Evolutionary conservation across 306 rosid species (phyloP), one percentile per base, ranked within the genome.

Genomic region (Castanea crenata): DNA sequence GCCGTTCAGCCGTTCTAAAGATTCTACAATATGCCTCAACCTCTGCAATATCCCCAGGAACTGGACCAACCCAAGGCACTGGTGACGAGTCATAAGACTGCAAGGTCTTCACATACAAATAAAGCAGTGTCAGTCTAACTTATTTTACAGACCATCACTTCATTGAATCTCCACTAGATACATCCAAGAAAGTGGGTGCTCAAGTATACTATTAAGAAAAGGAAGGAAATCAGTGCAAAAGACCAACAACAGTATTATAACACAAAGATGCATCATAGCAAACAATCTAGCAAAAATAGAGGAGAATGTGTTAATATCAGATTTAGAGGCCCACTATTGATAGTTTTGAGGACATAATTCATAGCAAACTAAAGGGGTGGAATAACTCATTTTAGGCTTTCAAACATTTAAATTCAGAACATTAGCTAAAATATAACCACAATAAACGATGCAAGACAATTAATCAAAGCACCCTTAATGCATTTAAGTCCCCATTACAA

Each of bases 1-100:
- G 86, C 76, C 89, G 87, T 35, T 95, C 96, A 56, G 91, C 92
- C 51, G 69, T 76, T 81, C 99, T 84, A 80, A 95, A 91, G 81
- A 95, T 95, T 85, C 98, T 89, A 88, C 98, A 95, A 68, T 91
- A 95, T 13, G 98, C 96, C 86, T 95, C 99, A 69, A 95, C 89
- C 92, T 93, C 99, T 13, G 99, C 96, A 83, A 95, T 91, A 79
- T 95, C 99, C 41, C 99, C 99, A 0, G 98, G 99, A 84, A 95
- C 83, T 21, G 99, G 98, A 78, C 99, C 98, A 51, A 88, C 38
- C 93, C 92, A 86, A 31, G 83, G 88, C 52, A 85, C 83, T 83
- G 85, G 84, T 16, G 89, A 77, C 34, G 79, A 81, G 70, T 81
- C 88, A 74, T 82, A 81, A 75, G 80, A 79, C 84, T 70, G 86